Evolutionary conservation across 768 basidiomycete genomes (phyloP), one percentile per base, ranked within the genome.

Genomic region (Boletus insuetus): DNA sequence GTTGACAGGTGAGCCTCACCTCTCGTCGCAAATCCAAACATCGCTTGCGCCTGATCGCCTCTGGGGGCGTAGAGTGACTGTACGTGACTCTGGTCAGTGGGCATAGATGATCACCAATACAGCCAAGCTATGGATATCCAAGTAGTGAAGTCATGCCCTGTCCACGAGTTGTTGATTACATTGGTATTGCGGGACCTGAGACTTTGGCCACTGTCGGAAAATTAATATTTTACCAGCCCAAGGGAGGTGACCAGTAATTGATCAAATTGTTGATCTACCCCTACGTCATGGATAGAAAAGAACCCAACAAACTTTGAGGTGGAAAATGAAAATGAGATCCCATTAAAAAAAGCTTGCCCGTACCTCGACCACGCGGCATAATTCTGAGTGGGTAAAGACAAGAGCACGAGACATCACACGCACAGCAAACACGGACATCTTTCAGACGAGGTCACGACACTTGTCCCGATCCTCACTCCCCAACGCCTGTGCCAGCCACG

Each of bases 1-100:
- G 20, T 34, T 2, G 17, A 20, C 12, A 7, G 16, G 17, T 0
- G 26, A 51, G 6, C 0, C 57, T 46, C 35, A 40, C 69, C 45
- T 63, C 64, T 46, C 69, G 70, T 20, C 69, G 44, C 8, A 71
- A 58, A 56, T 69, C 59, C 31, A 24, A 68, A 39, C 24, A 71
- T 62, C 11, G 52, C 41, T 39, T 69, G 69, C 3, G 69, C 69
- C 38, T 60, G 55, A 1, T 52, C 40, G n/a, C 61, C 61, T 14
- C 13, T 62, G 56, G 65, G 55, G n/a, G 56, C 50, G 13, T 66
- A 67, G 17, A 66, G 63, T 20, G 60, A 61, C 26, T 57, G 37
- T 17, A 62, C 32, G 38, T 56, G 52, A 35, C 32, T 44, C 38
- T 55, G 19, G 31, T 71, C 55, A 6, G 46, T 67, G 16, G 16